Evolutionary conservation across 2,329 filamentous ascomycete genomes (phyloP).

Genomic region (Hortaea sp.): DNA sequence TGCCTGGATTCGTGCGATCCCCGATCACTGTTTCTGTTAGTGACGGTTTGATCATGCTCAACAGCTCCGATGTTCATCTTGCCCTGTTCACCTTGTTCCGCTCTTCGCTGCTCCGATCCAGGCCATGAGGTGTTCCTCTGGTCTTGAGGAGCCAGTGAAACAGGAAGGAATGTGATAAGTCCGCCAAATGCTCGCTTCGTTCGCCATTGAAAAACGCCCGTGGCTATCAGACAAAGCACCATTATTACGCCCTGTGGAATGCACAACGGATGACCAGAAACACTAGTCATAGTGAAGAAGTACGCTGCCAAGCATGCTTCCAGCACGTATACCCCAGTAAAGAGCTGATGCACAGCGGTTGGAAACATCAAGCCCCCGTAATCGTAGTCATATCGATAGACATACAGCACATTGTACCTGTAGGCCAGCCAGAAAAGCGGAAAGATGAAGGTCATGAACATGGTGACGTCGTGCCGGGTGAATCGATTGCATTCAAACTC

Average conservation of each 20-base stretch:
- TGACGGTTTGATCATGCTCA: too few species aligned
- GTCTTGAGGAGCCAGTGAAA: too few species aligned
- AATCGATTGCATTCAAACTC: too few species aligned
- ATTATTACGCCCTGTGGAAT: conserved; percentile 73
- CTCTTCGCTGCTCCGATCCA: too few species aligned
- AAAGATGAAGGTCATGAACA: conserved; percentile 92
- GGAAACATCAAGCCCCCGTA: conserved; percentile 90
- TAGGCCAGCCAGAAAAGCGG: conserved; percentile 86
- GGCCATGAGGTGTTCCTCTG: too few species aligned
- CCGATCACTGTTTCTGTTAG: too few species aligned
- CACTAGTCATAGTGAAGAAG: conserved; percentile 66
- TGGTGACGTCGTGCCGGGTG: too few species aligned
- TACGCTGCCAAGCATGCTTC: conserved; percentile 81
- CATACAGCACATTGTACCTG: conserved; percentile 93
- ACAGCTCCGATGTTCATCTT: too few species aligned
- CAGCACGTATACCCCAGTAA: conserved; percentile 91
- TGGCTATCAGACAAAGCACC: conserved; percentile 64
- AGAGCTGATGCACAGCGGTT: conserved; percentile 86
- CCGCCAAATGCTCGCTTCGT: conserved; percentile 77
- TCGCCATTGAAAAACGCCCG: conserved; percentile 65
- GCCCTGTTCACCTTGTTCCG: too few species aligned
- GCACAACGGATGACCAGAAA: conserved; percentile 45
- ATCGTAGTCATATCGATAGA: conserved; percentile 79
- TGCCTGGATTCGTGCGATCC: too few species aligned
- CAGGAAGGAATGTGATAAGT: conserved; percentile 78